Evolutionary conservation across 140 eudicot genomes (phyloP), one percentile per base, ranked within the genome.

Genomic region (Stevia rebaudiana): DNA sequence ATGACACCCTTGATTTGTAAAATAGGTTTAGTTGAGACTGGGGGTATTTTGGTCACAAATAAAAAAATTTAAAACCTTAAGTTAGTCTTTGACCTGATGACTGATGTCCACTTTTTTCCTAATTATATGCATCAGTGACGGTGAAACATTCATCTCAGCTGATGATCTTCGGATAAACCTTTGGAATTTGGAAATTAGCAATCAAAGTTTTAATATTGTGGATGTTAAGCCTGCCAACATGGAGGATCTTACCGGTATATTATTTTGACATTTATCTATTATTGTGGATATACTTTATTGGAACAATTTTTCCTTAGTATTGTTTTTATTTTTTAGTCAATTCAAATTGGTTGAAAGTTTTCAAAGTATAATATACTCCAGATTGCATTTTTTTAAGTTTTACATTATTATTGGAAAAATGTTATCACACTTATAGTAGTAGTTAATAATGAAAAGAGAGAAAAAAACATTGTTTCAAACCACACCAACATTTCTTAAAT

Each of bases 141-240:
- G 98, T 4, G 98, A 88, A 72, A 92, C 98, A 22, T 92, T 92
- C 72, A 83, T 92, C 71, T 92, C 98, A 31, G 98, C 98, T 65
- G 98, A 92, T 85, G 96, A 92, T 74, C 83, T 92, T 63, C 83
- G 98, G 55, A 92, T 92, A 79, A 85, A 92, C 59, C 98, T 92
- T 58, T 92, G 98, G 98, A 85, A 92, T 83, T 79, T 92, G 86
- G 98, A 88, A 69, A 88, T 85, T 60, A 88, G 94, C 75, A 83
- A 82, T 61, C 98, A 92, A 53, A 85, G 96, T 83, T 92, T 92
- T 83, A 92, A 92, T 56, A 88, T 92, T 60, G 95, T 92, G 66
- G 98, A 92, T 79, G 84, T 88, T 71, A 92, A 92, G 83, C 98
- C 98, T 66, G 49, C 83, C 36, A 88, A 85, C 78, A 76, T 81